Percentiles rank a stretch among this genome's conserved stretches.
Evolutionary conservation across 768 basidiomycete species (phyloP).

Genomic region (Boletus huronensis): DNA sequence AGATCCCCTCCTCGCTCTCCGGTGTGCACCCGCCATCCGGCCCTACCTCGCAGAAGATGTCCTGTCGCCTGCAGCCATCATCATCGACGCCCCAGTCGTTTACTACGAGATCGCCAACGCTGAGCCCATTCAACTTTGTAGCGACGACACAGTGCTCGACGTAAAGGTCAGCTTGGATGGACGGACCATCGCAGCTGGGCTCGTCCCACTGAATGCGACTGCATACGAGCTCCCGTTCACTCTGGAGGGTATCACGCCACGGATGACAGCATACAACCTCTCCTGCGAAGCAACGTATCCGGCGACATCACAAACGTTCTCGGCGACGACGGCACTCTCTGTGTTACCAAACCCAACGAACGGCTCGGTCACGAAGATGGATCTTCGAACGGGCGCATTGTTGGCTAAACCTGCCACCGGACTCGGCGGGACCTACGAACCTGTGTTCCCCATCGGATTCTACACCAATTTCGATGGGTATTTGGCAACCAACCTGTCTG

Average conservation of each 20-base stretch:
- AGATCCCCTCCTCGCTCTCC: slow-evolving; percentile 50
- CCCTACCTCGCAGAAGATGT: slow-evolving; percentile 59
- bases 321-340: slow-evolving; percentile 42
- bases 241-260: slow-evolving; percentile 43
- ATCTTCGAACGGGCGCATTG: slow-evolving; percentile 54
- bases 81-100: slow-evolving; percentile 52
- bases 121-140: slow-evolving; percentile 35
- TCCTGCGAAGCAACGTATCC: slow-evolving; percentile 26
- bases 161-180: slow-evolving; percentile 49
- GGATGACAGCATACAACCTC: slow-evolving; percentile 29
- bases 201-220: slow-evolving; percentile 50
- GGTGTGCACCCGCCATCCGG: slow-evolving; percentile 55
- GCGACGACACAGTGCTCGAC: slow-evolving; percentile 23
- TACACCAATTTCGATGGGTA: slow-evolving; percentile 42
- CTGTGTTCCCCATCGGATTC: slow-evolving; percentile 46
- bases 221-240: slow-evolving; percentile 49
- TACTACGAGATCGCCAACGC: slow-evolving; percentile 48
- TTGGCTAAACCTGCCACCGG: slow-evolving; percentile 51
- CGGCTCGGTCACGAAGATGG: slow-evolving; percentile 62
- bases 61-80: slow-evolving; percentile 40
- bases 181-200: slow-evolving; percentile 38
- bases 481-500: slow-evolving; percentile 18
- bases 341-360: slow-evolving; percentile 49
- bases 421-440: slow-evolving; percentile 45
- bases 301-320: slow-evolving; percentile 43